Evolutionary conservation across 2,329 filamentous ascomycete genomes (phyloP).

Genomic region (Apiospora aurea): DNA sequence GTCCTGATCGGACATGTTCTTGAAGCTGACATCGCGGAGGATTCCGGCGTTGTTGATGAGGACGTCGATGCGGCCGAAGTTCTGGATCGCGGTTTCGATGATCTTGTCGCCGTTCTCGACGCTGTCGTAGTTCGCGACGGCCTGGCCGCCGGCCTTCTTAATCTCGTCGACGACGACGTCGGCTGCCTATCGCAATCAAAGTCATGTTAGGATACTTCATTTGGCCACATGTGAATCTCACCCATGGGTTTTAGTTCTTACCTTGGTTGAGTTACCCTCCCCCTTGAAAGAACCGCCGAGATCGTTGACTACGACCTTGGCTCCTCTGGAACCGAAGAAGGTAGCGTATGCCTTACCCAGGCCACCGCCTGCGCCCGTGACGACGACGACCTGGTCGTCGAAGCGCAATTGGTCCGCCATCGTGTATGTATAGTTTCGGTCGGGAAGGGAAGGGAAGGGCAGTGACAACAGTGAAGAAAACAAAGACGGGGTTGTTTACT

Average conservation of each 20-base stretch:
- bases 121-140: conserved; percentile 95
- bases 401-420: conserved; percentile 65
- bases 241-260: conserved; percentile 49
- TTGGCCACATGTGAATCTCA: neutral
- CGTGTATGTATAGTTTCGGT: neutral
- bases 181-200: conserved; percentile 64
- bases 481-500: conserved; percentile 7
- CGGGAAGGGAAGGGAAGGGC: neutral
- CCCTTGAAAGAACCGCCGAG: conserved; percentile 92
- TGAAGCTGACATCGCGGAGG: conserved; percentile 93
- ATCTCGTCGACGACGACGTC: conserved; percentile 86
- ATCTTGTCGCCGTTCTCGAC: conserved; percentile 94
- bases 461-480: neutral
- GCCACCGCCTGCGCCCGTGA: conserved; percentile 86
- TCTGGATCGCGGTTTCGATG: conserved; percentile 85
- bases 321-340: conserved; percentile 92
- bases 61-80: conserved; percentile 87
- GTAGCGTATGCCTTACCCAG: conserved; percentile 82
- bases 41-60: conserved; percentile 99
- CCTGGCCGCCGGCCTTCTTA: conserved; percentile 88
- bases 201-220: conserved; percentile 34
- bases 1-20: conserved; percentile 97
- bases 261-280: conserved; percentile 86
- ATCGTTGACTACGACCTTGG: conserved; percentile 96
- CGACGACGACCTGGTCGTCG: conserved; percentile 87